Evolutionary conservation across 805 yeast species (phyloP), one percentile per base, ranked within the genome.

Genomic region (Danielia reshetovae): DNA sequence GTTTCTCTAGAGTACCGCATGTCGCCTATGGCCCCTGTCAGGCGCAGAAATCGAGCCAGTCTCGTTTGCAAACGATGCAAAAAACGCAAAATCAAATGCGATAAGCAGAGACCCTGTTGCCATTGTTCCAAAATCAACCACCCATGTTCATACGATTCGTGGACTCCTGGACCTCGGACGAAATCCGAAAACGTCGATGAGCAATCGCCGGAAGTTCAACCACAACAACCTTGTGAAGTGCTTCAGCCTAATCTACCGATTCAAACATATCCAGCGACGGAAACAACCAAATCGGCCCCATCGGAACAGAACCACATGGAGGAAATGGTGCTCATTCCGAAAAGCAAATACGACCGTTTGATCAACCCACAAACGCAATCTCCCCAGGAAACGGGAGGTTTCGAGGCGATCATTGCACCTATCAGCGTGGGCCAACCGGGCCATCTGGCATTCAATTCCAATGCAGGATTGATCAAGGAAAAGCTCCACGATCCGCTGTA

Each of bases 81-180:
- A 11, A 37, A 48, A 29, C 48, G 53, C 30, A 59, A 61, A 39
- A 52, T 60, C 42, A 56, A 51, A 31, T 61, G 68, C 38, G 62
- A 61, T 36, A 45, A 54, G 24, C 40, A 42, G n/a, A 27, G 42
- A 21, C 60, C 60, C 2, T 55, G 60, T 27, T 46, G 48, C n/a
- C 43, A 56, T 13, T 55, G 60, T 30, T 45, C 48, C 17, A 46
- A 46, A 28, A 37, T 46, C 28, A 43, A 50, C 29, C 35, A 36
- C 25, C 34, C 42, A 10, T 54, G 59, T 24, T 32, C 39, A 6
- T 54, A 54, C 27, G 58, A 53, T 21, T 28, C 44, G 19, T 25
- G 28, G 28, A 6, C 28, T 7, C 28, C 28, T 6, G 18, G 9
- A 11, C n/a, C 28, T 13, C 16, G 13, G n/a, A n/a, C n/a, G n/a